Evolutionary conservation across 805 yeast genomes (phyloP), one percentile per base, ranked within the genome.

Genomic region (Torulaspora microellipsoides): DNA sequence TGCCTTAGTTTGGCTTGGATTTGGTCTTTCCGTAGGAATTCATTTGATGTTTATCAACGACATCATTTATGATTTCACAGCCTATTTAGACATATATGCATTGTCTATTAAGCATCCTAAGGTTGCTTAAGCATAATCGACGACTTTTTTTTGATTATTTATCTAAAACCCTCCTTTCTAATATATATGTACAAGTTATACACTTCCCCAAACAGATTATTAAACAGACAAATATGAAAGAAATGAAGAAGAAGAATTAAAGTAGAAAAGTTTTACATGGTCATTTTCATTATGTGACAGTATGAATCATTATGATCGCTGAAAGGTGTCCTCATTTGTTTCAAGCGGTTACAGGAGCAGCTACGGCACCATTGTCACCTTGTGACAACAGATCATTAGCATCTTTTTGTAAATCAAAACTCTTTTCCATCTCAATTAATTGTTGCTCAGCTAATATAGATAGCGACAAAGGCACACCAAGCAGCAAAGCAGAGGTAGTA

Each of bases 401-500:
- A 49, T 83, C 82, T 65, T 82, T 84, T 66, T 84, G 91, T 60
- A 84, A 70, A 46, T 83, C 80, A 76, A 88, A 81, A 64, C 89
- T 93, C 72, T 85, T 88, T 73, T 90, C 97, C 83, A 87, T 77
- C 71, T 90, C 97, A 63, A 83, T 80, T 65, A 90, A 77, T 72
- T 91, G 97, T 64, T 89, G 95, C 72, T 91, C 97, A 48, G 89
- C 81, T 58, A 93, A 75, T 56, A 93, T 85, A 41, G 96, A 83
- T 58, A 93, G 73, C 8, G 96, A 82, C 56, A 87, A 76, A 52
- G 99, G 99, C 36, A 89, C 95, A 64, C 96, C 97, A 57, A 93
- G 72, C 50, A 93, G 76, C 57, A 93, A 71, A 33, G 86, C 81
- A 33, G 93, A 78, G 10, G 98, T 82, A 10, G 96, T 81, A 45